These are phyloP conservation scores for Camelina hispida DNA, from an alignment of 345 rosid genomes.

Conservation along the genomic window DNA sequence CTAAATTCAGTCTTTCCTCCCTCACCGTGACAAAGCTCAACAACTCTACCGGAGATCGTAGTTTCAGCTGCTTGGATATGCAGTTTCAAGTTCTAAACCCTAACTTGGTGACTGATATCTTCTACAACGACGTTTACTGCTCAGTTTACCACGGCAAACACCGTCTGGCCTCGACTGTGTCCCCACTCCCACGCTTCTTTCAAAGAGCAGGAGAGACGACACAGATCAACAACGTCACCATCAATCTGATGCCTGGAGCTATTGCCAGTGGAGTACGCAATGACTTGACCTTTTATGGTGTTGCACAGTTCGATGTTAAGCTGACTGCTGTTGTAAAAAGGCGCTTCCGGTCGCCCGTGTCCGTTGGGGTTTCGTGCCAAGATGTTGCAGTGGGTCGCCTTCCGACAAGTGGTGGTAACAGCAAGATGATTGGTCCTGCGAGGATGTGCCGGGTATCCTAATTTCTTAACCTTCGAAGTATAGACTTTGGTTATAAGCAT, in stretches of 20 bases:
- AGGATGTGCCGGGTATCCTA: not conserved
- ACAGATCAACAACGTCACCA: constrained; percentile 18
- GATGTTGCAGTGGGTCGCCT: constrained; percentile 8
- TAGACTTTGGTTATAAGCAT: not conserved
- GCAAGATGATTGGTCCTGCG: constrained; percentile 21
- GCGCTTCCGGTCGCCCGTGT: not conserved
- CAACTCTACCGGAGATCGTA: constrained; percentile 16
- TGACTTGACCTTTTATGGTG: constrained; percentile 10
- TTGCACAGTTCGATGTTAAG: constrained; percentile 23
- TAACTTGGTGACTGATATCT: constrained; percentile 11
- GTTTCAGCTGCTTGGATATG: constrained; percentile 15
- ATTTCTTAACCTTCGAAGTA: not conserved
- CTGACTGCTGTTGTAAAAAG: constrained; percentile 5
- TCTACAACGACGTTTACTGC: constrained; percentile 1
- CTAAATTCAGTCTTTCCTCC: constrained; percentile 25
- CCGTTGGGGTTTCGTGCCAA: constrained; percentile 6
- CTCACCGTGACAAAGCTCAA: constrained; percentile 14
- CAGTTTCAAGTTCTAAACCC: constrained; percentile 20
- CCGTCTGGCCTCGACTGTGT: constrained; percentile 22
- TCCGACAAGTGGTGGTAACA: not conserved
- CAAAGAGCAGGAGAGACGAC: not conserved
- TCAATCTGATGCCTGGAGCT: constrained; percentile 7
- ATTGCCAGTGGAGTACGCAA: not conserved
- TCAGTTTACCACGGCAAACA: constrained; percentile 22
- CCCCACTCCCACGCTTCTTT: not conserved